phyloP scores from a whole-genome alignment of 1,284 basidiomycete genomes.

The Coniophora puteana region DNA sequence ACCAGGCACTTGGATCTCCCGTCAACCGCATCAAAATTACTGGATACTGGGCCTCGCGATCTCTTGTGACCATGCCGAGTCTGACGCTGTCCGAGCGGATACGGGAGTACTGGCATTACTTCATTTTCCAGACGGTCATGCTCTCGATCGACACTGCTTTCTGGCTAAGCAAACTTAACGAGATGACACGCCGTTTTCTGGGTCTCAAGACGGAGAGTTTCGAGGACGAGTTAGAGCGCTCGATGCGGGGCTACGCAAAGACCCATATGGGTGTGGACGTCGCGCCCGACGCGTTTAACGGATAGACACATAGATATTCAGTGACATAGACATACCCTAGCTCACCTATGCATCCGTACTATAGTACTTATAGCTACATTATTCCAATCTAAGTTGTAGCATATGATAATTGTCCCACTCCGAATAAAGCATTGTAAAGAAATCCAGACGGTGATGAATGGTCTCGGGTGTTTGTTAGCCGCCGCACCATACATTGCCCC shows the following conservation, averaged over 20 bases:
- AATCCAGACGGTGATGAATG: no score
- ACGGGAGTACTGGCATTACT: constrained; percentile 46
- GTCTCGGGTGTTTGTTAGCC: no score
- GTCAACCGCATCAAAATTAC: constrained; percentile 87
- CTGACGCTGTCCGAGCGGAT: constrained; percentile 38
- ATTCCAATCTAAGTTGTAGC: background rate
- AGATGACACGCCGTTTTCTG: constrained; percentile 37
- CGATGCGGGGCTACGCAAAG: constrained; percentile 57
- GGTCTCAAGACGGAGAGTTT: constrained; percentile 39
- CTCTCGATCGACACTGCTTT: constrained; percentile 55
- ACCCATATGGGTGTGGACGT: constrained; percentile 58
- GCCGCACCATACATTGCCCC: constrained; percentile 86
- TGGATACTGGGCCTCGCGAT: constrained; percentile 65
- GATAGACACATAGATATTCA: constrained; percentile 19
- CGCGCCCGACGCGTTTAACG: constrained; percentile 36
- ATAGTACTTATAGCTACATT: no score
- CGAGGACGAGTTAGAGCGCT: constrained; percentile 64
- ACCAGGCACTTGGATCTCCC: constrained; percentile 76
- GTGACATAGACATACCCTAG: no score
- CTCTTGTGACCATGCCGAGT: constrained; percentile 38
- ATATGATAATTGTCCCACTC: no score
- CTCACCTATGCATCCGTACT: no score
- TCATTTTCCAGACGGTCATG: constrained; percentile 52
- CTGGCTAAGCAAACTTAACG: constrained; percentile 46
- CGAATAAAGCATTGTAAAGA: no score